phyloP scores from a whole-genome alignment of 2,329 filamentous ascomycete genomes.

The Fusarium decemcellulare region DNA sequence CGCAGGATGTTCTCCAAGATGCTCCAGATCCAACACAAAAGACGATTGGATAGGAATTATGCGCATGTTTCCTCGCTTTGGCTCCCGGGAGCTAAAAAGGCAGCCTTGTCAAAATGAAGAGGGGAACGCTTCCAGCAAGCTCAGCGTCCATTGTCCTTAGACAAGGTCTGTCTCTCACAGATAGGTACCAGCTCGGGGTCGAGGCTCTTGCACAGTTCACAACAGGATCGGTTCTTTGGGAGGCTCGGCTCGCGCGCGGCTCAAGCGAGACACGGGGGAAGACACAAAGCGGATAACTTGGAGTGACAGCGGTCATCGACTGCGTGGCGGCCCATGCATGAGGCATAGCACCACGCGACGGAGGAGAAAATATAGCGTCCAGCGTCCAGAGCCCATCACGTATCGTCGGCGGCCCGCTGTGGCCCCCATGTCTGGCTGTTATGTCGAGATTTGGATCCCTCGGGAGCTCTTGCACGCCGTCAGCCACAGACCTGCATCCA shows the following conservation, averaged over 20 bases:
- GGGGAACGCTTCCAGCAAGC: slow-evolving; percentile 21
- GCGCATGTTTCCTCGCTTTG: slow-evolving; percentile 18
- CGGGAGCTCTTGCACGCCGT: slow-evolving; percentile 8
- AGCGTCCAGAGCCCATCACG: slow-evolving; percentile 10
- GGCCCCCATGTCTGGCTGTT: not conserved
- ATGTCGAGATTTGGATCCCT: slow-evolving; percentile 5
- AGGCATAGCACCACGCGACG: slow-evolving; percentile 16
- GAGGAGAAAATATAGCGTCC: slow-evolving; percentile 15
- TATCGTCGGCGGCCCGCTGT: slow-evolving; percentile 2
- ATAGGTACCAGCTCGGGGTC: not conserved
- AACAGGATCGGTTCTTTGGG: slow-evolving; percentile 11
- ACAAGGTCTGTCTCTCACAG: not conserved
- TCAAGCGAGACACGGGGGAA: slow-evolving; percentile 38
- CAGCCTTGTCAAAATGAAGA: slow-evolving; percentile 3
- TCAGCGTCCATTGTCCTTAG: not conserved
- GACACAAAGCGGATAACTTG: slow-evolving; percentile 29
- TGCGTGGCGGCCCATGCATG: slow-evolving; percentile 30
- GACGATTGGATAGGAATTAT: slow-evolving; percentile 20
- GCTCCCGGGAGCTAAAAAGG: slow-evolving; percentile 18
- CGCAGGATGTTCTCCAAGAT: slow-evolving; percentile 24
- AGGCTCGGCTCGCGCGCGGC: slow-evolving; percentile 32
- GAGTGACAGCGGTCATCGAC: slow-evolving; percentile 27
- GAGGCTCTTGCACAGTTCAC: slow-evolving; percentile 15
- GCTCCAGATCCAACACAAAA: slow-evolving; percentile 12
- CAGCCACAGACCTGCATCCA: slow-evolving; percentile 15